These are phyloP conservation scores for Asterella californica DNA, from an alignment of 225 moss, liverwort and hornwort genomes.

Conservation along the genomic window DNA sequence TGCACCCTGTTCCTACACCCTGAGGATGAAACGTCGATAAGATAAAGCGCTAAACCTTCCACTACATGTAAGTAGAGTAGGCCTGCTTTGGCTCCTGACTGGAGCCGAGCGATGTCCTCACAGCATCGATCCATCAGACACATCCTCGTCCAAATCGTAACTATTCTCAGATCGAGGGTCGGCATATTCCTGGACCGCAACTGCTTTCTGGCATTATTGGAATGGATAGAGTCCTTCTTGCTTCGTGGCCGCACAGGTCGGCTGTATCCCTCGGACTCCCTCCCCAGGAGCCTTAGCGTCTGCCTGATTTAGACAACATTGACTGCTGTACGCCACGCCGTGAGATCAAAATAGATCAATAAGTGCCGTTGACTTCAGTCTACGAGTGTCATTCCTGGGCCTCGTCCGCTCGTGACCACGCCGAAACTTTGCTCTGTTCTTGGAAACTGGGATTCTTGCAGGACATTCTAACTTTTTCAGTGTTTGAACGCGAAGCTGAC, in stretches of 20 bases:
- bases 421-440: background rate
- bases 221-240: background rate
- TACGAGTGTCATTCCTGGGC: background rate
- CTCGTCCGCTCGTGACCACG: background rate
- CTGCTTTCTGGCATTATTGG: conserved; percentile 8
- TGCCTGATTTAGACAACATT: background rate
- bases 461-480: too few relatives aligned
- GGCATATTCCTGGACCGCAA: conserved; percentile 2
- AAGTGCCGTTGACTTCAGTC: background rate
- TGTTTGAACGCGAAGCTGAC: too few relatives aligned
- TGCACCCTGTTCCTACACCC: background rate
- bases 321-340: background rate
- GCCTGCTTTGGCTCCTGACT: background rate
- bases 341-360: background rate
- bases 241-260: background rate
- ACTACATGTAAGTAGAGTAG: background rate
- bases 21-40: background rate
- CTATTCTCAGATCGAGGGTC: conserved; percentile 10
- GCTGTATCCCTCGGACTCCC: background rate
- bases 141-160: background rate
- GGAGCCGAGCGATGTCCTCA: background rate
- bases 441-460: background rate
- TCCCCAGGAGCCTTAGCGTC: background rate
- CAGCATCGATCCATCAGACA: conserved; percentile 3
- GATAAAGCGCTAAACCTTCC: background rate